Percentiles rank a stretch among this genome's conserved stretches.
Evolutionary conservation across 352 stramenopile genomes (phyloP).

Genomic region (Peronospora destructor): DNA sequence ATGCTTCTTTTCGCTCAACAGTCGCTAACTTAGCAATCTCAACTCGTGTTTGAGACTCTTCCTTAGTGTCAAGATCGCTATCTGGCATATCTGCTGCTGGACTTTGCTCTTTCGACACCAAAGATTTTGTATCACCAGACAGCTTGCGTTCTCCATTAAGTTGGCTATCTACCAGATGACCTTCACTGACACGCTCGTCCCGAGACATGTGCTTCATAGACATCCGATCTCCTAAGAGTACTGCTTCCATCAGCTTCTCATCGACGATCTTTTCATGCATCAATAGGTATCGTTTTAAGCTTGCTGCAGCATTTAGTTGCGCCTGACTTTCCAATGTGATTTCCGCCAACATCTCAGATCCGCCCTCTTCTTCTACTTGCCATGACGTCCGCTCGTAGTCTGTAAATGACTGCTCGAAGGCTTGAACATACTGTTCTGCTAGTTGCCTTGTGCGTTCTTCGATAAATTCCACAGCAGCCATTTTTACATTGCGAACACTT

Average conservation of each 20-base stretch:
- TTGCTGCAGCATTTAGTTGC: slow-evolving; percentile 7
- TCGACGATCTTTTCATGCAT: not conserved
- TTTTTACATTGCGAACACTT: slow-evolving; percentile 33
- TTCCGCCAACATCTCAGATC: slow-evolving; percentile 1
- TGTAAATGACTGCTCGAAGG: slow-evolving; percentile 32
- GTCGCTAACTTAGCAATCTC: not conserved
- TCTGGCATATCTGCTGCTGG: slow-evolving; percentile 1
- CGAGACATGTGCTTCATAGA: not conserved
- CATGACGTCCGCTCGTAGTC: slow-evolving; percentile 27
- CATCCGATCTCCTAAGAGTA: slow-evolving; percentile 1
- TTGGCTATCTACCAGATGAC: not conserved
- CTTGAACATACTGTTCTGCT: slow-evolving; percentile 23
- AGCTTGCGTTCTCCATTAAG: not conserved
- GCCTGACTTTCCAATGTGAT: slow-evolving; percentile 1
- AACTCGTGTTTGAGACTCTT: not conserved
- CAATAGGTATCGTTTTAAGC: slow-evolving; percentile 9
- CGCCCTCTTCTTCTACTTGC: slow-evolving; percentile 16
- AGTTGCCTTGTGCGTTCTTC: slow-evolving; percentile 33
- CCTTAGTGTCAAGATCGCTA: not conserved
- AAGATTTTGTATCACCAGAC: not conserved
- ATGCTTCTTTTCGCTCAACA: not conserved
- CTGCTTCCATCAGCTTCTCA: not conserved
- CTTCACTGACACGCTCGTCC: not conserved
- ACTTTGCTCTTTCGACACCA: slow-evolving; percentile 1
- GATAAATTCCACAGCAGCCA: slow-evolving; percentile 32